phyloP scores from a whole-genome alignment of 345 rosid species.

The Abelmoschus esculentus region DNA sequence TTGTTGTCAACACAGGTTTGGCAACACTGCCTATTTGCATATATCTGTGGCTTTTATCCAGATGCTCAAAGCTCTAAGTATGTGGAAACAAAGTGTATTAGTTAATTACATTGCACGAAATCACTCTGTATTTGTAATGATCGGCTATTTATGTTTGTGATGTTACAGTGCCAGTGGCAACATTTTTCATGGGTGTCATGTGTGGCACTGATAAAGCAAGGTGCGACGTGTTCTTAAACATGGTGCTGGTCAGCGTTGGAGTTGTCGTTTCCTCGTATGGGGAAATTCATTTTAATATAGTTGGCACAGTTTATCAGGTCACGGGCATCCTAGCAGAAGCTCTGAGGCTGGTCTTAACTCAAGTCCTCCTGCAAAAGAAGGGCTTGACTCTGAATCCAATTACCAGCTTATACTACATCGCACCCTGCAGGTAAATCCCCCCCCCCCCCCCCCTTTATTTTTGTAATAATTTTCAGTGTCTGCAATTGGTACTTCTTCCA shows the following conservation, averaged over 20 bases:
- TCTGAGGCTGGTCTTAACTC: constrained; percentile 90
- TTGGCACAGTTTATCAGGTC: constrained; percentile 92
- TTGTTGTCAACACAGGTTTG: constrained; percentile 55
- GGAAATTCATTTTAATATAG: constrained; percentile 85
- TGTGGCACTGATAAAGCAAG: constrained; percentile 91
- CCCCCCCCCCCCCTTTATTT: neutral
- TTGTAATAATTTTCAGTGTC: neutral
- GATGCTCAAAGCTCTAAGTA: constrained; percentile 98
- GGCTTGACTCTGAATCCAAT: constrained; percentile 85
- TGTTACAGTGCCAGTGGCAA: constrained; percentile 94
- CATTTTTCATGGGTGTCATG: constrained; percentile 75
- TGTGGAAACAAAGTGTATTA: constrained; percentile 23
- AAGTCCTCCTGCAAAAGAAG: constrained; percentile 91
- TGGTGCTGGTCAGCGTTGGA: constrained; percentile 92
- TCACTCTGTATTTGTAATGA: constrained; percentile 9
- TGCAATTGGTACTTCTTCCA: neutral
- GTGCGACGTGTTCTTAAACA: constrained; percentile 84
- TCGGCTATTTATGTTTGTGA: constrained; percentile 19
- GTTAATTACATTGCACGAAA: constrained; percentile 2
- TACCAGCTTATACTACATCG: constrained; percentile 91
- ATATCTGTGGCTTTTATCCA: constrained; percentile 97
- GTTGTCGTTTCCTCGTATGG: constrained; percentile 93
- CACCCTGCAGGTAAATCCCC: constrained; percentile 85
- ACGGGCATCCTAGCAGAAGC: constrained; percentile 97
- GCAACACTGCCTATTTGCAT: constrained; percentile 79